Evolutionary conservation across 371 early-diverging fungal genomes (phyloP), one percentile per base, ranked within the genome.

Genomic region (Circinella minor): DNA sequence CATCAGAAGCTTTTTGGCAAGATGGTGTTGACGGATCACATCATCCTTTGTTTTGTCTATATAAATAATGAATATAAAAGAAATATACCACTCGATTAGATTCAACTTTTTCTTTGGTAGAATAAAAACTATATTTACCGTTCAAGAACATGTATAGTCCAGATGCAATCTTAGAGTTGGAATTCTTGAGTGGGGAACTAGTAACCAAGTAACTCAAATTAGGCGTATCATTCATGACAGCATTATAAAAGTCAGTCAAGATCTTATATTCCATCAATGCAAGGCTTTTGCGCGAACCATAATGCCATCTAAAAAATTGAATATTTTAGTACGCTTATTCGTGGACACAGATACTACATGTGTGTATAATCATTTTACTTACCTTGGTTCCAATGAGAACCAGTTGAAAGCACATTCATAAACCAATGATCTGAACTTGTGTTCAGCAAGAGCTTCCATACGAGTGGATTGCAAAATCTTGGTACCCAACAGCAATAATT

Each of bases 401-500:
- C 94, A 94, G 15, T 84, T 79, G 59, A 94, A 87, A 0, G 93
- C 90, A 51, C 89, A 78, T 8, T 79, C 73, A 74, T 90, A 94
- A 34, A 93, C 71, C 1, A 88, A 86, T 8, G 82, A 75, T 11
- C 91, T 88, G 67, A 95, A 81, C 70, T 82, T 82, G 68, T 88
- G 80, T 65, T 89, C 89, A 15, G 86, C 82, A 27, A 92, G 78
- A 1, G 91, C 91, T 64, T 91, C 90, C 78, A 90, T 85, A 6
- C 84, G 88, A 60, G 87, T 83, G 15, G 85, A 87, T 62, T 91
- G 89, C 11, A 95, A 81, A 15, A 97, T 83, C 64, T 89, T 90
- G 60, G 95, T 79, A 36, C 94, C 96, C 38, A 97, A 78, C 10
- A 82, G 82, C n/a, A 95, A 75, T 3, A 96, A 75, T 66, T 87